Conservation (phyloP, 179 eudicot genomes). For the Amaranthus tricolor region DNA sequence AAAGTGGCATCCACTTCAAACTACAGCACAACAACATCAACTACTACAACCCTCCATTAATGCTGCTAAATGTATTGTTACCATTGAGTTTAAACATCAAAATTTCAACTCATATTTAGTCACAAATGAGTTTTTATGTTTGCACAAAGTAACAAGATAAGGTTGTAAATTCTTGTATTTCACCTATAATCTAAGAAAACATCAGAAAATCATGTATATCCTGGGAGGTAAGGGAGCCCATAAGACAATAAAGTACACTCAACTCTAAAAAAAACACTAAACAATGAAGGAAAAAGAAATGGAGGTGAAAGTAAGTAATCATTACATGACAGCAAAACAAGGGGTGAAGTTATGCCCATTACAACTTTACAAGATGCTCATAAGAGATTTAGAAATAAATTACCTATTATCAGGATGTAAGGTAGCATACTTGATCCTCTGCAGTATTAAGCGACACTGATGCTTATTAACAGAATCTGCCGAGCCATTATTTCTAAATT, state of each 20-base stretch:
- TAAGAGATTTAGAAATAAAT: constrained; percentile 12
- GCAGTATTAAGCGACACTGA: constrained; percentile 87
- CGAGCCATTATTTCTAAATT: constrained; percentile 63
- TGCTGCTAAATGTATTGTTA: neutral
- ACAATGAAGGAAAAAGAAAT: neutral
- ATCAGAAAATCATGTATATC: neutral
- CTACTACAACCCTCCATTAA: neutral
- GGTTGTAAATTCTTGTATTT: no score
- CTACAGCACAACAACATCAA: neutral
- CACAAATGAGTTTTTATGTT: neutral
- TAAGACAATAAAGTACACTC: neutral
- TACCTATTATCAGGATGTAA: constrained; percentile 73
- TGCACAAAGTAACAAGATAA: neutral
- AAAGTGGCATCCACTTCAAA: neutral
- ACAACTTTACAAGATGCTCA: no score
- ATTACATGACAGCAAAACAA: no score
- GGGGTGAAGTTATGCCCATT: neutral
- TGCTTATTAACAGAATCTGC: constrained; percentile 98
- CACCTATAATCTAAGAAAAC: neutral
- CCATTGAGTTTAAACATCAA: neutral
- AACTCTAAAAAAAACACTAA: neutral
- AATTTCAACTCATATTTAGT: neutral
- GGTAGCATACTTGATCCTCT: constrained; percentile 81
- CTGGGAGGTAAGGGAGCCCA: neutral
- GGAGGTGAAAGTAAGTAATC: neutral